Conservation (phyloP, 495 filamentous ascomycete genomes). For the Neurospora sp. region DNA sequence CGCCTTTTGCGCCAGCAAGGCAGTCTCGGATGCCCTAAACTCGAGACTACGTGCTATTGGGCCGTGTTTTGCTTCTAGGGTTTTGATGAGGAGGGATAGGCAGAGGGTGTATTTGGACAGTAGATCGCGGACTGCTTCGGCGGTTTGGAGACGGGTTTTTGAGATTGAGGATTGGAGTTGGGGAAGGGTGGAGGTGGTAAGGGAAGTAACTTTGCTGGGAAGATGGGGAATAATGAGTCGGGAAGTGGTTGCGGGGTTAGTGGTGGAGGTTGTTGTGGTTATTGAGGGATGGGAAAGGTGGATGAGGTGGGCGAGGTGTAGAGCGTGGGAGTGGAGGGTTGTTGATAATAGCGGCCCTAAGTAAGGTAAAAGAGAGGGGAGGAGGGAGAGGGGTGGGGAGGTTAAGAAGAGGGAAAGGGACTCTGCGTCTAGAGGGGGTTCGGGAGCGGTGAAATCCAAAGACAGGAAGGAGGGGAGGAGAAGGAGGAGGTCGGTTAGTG, state of each 20-base stretch:
- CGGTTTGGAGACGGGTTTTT: slow-evolving; percentile 11
- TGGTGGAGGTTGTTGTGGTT: neutral
- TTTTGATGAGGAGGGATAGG: slow-evolving; percentile 24
- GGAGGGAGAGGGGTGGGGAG: neutral
- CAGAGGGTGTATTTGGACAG: slow-evolving; percentile 19
- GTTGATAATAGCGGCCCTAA: neutral
- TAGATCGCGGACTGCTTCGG: slow-evolving; percentile 18
- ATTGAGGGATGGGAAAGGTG: neutral
- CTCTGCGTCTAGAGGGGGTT: neutral
- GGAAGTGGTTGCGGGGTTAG: too few species aligned
- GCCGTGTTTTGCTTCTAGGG: slow-evolving; percentile 51
- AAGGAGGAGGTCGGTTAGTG: neutral
- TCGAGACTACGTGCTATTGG: slow-evolving; percentile 51
- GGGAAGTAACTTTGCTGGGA: slow-evolving; percentile 4
- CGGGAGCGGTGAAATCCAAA: neutral
- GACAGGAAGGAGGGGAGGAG: neutral
- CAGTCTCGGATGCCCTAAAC: slow-evolving; percentile 45
- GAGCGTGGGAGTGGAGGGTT: neutral
- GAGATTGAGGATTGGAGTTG: too few species aligned
- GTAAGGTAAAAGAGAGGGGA: neutral
- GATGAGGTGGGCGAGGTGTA: neutral
- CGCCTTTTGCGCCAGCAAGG: slow-evolving; percentile 43
- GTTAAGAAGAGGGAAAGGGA: neutral
- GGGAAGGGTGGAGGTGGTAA: slow-evolving; percentile 5
- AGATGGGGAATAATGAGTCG: too few species aligned